A percentile compares a stretch with the other conserved stretches of the same genome.
phyloP scores from a whole-genome alignment of 2,329 filamentous ascomycete genomes.

The Fusarium chuoi region DNA sequence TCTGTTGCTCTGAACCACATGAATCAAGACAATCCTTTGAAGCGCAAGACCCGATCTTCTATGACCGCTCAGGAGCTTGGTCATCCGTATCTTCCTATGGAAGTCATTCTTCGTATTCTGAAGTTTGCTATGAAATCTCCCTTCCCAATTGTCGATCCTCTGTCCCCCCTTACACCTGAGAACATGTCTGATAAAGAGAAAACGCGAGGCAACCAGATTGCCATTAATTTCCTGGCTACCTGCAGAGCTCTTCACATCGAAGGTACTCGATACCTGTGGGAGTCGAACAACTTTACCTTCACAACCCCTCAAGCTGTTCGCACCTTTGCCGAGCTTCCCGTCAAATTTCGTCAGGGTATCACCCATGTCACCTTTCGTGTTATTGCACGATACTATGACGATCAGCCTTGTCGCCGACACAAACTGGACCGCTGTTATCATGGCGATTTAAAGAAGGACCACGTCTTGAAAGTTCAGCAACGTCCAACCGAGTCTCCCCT shows the following conservation, averaged over 20 bases:
- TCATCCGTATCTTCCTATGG: constrained; percentile 60
- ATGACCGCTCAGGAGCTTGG: constrained; percentile 44
- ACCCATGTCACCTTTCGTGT: constrained; percentile 61
- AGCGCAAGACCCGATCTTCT: constrained; percentile 49
- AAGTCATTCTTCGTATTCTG: constrained; percentile 64
- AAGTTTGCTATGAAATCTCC: constrained; percentile 61
- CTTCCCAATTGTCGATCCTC: constrained; percentile 63
- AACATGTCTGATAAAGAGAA: constrained; percentile 58
- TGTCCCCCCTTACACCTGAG: constrained; percentile 57
- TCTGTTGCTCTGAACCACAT: constrained; percentile 49
- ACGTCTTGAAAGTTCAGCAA: constrained; percentile 54
- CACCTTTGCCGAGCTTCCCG: constrained; percentile 59
- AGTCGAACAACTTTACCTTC: constrained; percentile 64
- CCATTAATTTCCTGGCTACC: constrained; percentile 64
- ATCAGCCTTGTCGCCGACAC: constrained; percentile 55
- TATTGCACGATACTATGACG: constrained; percentile 66
- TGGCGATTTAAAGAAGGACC: constrained; percentile 53
- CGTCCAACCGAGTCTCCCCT: constrained; percentile 58
- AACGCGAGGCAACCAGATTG: constrained; percentile 58
- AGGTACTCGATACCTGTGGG: constrained; percentile 61
- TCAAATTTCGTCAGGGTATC: constrained; percentile 56
- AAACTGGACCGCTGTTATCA: constrained; percentile 57
- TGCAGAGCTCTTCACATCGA: constrained; percentile 62
- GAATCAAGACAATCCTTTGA: constrained; percentile 46
- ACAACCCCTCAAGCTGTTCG: constrained; percentile 62